Evolutionary conservation across 495 filamentous ascomycete species (phyloP).

Genomic region (Letharia lupina): DNA sequence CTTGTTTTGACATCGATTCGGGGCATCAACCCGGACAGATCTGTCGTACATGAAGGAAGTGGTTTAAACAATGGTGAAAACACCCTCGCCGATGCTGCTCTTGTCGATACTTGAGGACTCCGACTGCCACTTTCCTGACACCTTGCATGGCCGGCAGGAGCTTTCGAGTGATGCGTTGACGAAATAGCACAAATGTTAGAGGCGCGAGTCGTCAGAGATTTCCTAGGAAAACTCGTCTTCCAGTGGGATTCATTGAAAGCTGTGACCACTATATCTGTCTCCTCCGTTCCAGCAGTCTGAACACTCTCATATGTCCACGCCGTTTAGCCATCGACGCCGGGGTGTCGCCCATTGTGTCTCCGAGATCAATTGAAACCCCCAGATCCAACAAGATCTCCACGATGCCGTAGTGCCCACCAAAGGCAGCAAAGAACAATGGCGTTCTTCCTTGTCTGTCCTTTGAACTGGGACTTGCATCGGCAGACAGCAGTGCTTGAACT

Average conservation of each 20-base stretch:
- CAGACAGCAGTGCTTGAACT: background rate
- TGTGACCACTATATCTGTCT: background rate
- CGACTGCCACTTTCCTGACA: background rate
- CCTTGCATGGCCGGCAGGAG: background rate
- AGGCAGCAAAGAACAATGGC: background rate
- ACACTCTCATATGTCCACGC: background rate
- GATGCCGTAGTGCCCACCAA: background rate
- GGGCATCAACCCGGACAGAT: background rate
- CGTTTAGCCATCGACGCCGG: background rate
- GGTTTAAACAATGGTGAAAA: background rate
- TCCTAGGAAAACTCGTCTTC: background rate
- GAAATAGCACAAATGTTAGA: background rate
- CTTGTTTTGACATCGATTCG: background rate
- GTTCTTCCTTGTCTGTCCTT: background rate
- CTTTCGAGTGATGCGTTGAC: background rate
- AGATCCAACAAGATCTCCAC: background rate
- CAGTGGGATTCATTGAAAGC: background rate
- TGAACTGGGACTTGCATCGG: background rate
- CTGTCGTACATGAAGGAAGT: background rate
- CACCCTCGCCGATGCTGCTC: background rate
- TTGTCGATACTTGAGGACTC: background rate
- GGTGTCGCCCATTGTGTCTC: background rate
- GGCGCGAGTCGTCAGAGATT: background rate
- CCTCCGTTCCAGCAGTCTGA: constrained; percentile 1
- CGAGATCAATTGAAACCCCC: background rate